Conservation (phyloP, 345 rosid species). For the Lumnitzera littorea region DNA sequence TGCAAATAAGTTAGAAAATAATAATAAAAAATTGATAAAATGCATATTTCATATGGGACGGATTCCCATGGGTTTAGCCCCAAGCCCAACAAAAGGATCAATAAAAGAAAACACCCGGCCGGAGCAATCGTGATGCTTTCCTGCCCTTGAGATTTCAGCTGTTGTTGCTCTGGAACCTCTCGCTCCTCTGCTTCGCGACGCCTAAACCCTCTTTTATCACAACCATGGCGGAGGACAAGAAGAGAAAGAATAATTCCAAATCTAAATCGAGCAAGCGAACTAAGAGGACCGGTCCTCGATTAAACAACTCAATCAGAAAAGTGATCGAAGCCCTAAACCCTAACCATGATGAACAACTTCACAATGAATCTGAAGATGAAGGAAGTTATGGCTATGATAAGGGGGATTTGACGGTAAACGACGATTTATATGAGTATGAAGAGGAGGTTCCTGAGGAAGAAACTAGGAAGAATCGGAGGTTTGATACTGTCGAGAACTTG, state of each 20-base stretch:
- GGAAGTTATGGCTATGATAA: conserved; percentile 47
- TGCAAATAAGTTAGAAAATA: too few relatives aligned
- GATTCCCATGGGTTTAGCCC: too few relatives aligned
- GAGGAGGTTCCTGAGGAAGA: conserved; percentile 75
- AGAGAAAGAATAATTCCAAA: background rate
- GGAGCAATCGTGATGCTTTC: too few relatives aligned
- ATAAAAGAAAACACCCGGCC: background rate
- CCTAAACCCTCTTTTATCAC: background rate
- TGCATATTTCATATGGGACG: too few relatives aligned
- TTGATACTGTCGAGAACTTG: conserved; percentile 57
- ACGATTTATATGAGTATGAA: conserved; percentile 78
- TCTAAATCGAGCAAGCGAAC: conserved; percentile 6
- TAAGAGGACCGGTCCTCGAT: conserved; percentile 59
- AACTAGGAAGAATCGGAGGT: conserved; percentile 68
- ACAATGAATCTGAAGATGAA: conserved; percentile 23
- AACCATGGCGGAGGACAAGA: background rate
- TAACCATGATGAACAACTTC: background rate
- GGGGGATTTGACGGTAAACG: conserved; percentile 1
- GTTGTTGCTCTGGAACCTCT: too few relatives aligned
- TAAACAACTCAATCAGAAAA: conserved; percentile 53
- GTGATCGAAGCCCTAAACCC: conserved; percentile 44
- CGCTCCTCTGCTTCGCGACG: too few relatives aligned
- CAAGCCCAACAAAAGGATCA: background rate
- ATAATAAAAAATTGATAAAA: too few relatives aligned
- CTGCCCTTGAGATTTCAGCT: too few relatives aligned